Evolutionary conservation across 768 basidiomycete genomes (phyloP), one percentile per base, ranked within the genome.

Genomic region (Termitomyces titanicus): DNA sequence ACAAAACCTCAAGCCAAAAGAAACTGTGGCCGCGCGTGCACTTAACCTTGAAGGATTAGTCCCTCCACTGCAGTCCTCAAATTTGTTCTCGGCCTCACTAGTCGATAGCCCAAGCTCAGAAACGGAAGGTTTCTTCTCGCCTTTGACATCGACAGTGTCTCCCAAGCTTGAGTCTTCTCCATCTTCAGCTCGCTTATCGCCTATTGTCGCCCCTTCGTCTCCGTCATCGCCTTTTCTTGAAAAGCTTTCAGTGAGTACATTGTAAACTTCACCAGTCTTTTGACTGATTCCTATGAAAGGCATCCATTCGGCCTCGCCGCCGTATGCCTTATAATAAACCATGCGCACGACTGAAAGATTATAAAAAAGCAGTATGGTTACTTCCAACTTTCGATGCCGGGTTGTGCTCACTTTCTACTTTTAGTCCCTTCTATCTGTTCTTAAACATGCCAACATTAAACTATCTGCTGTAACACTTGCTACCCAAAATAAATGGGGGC

Each of bases 391-490:
- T 40, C 27, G 22, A 24, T 25, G 25, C 13, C 6, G 45, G 33
- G 3, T n/a, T 42, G 34, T 37, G 46, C 45, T 52, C 10, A 59
- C 38, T 20, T 43, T 25, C 11, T 42, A 11, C 12, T 15, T 49
- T 13, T 47, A 85, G 83, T 74, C 79, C 4, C 64, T 69, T 40
- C 58, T 83, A 15, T 77, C 78, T 5, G 72, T 79, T 35, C 63
- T 89, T 25, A 73, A 76, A 17, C 65, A 65, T 43, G 66, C 77
- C 24, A 65, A 70, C 31, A 58, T 88, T 47, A 72, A 71, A 42
- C 63, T 87, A 20, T 68, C 77, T 38, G 76, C 78, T 20, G 66
- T 86, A 6, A 77, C 74, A 12, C 56, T 83, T 40, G 77, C 74
- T 38, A 70, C 73, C 53, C 67, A 68, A 52, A 61, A 73, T 39